Base-by-base conservation (phyloP, 257 asterid species). In the Solanum habrochaites region DNA sequence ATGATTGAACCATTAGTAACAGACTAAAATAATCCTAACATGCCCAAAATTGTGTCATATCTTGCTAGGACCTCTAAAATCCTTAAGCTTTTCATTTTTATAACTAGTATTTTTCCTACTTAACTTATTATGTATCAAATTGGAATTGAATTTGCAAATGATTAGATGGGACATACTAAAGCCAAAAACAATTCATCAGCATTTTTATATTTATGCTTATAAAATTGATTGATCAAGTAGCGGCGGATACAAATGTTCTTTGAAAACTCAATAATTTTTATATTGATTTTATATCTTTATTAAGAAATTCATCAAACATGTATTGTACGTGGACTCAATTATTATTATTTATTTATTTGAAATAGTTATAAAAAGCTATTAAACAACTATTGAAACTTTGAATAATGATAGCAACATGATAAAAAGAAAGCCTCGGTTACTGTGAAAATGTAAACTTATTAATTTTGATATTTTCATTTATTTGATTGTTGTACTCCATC, bases 341-440 rank as follows among this genome's bases (percentile, higher is more conserved):
- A 23, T 52, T 16, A 0, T 56, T 20, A 18, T 56, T 56, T 56
- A 18, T 56, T 56, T 20, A 56, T 2, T 56, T 20, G 12, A 62
- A 2, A n/a, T 62, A 2, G 2, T 62, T 0, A 37, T 4, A n/a
- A 0, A 4, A 2, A 32, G 35, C 35, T 32, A 32, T 32, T 62
- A 71, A 39, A 85, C 49, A 60, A 80, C 87, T 83, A 47, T 87
- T 87, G 90, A 87, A 90, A 85, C 86, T 88, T 90, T 85, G 91
- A 87, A 87, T 84, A 85, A 90, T 90, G 81, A 89, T 90, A 87
- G 75, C 75, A 60, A 89, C 62, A 85, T 90, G 88, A 88, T 89
- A 67, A 47, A 87, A 66, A 45, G 71, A 88, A 25, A 40, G 40
- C 89, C 88, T 89, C 83, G 91, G 67, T 35, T 83, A 77, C 75